Percentiles rank a stretch among this genome's conserved stretches.
These are phyloP conservation scores for Kwoniella bestiolae DNA, from an alignment of 768 basidiomycete species.

Conservation along the genomic window DNA sequence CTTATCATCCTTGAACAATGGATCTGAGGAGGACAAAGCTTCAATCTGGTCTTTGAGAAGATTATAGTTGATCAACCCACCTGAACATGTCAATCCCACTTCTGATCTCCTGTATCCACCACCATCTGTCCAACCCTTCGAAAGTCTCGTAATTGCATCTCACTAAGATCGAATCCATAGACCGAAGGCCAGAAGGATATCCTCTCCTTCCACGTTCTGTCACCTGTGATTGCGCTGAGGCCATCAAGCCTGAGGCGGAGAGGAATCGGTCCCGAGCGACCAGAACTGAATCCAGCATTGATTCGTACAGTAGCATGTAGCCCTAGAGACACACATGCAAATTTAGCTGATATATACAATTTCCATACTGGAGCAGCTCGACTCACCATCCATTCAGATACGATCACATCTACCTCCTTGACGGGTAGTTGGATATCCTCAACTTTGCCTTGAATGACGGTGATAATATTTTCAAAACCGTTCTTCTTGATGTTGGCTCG, in stretches of 20 bases:
- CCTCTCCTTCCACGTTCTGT: conserved; percentile 75
- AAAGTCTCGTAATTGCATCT: conserved; percentile 75
- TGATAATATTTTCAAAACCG: conserved; percentile 71
- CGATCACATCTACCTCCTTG: conserved; percentile 84
- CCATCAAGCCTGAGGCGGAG: conserved; percentile 75
- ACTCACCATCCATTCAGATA: conserved; percentile 96
- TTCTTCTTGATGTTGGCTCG: conserved; percentile 78
- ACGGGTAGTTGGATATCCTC: conserved; percentile 81
- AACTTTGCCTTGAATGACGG: conserved; percentile 84
- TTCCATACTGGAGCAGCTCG: background rate
- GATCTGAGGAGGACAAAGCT: conserved; percentile 58
- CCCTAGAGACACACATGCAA: conserved; percentile 59
- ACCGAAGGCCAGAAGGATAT: conserved; percentile 88
- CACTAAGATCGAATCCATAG: conserved; percentile 87
- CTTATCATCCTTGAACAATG: conserved; percentile 74
- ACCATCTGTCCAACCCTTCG: conserved; percentile 84
- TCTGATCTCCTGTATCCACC: conserved; percentile 77
- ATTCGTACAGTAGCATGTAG: conserved; percentile 76
- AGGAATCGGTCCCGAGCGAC: conserved; percentile 85
- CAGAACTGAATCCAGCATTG: conserved; percentile 95
- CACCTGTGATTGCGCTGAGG: conserved; percentile 79
- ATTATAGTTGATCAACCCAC: conserved; percentile 76
- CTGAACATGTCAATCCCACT: conserved; percentile 68
- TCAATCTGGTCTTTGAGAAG: conserved; percentile 22
- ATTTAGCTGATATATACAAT: background rate